These are phyloP conservation scores for Epichloe typhina DNA, from an alignment of 2,329 filamentous ascomycete genomes.

Conservation along the genomic window DNA sequence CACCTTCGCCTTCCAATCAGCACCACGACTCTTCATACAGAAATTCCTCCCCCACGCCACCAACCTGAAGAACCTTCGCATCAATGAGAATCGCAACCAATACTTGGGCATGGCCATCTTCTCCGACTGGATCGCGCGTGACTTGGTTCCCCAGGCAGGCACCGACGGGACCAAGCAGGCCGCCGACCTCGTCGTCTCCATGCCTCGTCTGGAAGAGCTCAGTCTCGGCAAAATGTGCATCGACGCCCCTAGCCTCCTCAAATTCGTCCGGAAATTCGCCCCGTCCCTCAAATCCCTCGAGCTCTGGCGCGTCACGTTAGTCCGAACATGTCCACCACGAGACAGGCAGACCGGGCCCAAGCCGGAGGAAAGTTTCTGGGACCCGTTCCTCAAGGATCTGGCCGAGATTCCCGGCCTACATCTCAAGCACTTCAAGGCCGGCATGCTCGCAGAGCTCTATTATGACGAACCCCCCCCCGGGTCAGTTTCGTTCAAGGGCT, in stretches of 20 bases:
- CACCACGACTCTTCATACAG: conserved; percentile 5
- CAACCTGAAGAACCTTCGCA: conserved; percentile 33
- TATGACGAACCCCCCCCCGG: no score
- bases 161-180: neutral
- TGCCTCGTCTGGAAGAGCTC: conserved; percentile 25
- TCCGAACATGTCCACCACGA: conserved; percentile 2
- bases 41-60: conserved; percentile 13
- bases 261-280: conserved; percentile 27
- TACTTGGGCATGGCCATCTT: no score
- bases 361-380: conserved; percentile 23
- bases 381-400: conserved; percentile 23
- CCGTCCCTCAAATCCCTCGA: conserved; percentile 29
- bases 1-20: no score
- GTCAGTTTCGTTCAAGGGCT: conserved; percentile 4
- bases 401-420: conserved; percentile 17
- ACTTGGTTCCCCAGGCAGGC: neutral
- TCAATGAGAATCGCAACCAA: neutral
- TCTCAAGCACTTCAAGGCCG: conserved; percentile 21
- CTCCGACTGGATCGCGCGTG: conserved; percentile 6
- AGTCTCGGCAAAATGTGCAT: conserved; percentile 30
- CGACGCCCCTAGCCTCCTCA: conserved; percentile 17
- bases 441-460: conserved; percentile 13
- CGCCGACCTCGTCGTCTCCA: conserved; percentile 13
- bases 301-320: neutral
- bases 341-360: neutral